Evolutionary conservation across 768 basidiomycete genomes (phyloP), one percentile per base, ranked within the genome.

Genomic region (Auriscalpium microsporum): DNA sequence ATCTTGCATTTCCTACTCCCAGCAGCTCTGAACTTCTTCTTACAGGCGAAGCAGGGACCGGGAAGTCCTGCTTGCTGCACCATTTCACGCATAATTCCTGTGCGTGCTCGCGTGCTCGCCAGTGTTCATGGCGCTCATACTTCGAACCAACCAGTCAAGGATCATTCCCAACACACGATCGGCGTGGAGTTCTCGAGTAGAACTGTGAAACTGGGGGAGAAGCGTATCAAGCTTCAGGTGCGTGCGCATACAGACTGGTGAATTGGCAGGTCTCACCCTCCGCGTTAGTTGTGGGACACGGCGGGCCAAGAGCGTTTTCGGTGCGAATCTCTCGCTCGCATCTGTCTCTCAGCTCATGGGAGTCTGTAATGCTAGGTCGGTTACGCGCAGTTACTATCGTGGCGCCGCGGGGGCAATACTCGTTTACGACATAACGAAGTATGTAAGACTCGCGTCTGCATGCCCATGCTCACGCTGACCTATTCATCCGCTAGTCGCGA

Each of bases 151-250:
- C n/a, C 64, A 96, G 94, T 94, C 79, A 95, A 94, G 73, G 87
- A 91, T 62, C 88, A 95, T 71, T 93, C 93, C 6, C 90, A 94
- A 72, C 96, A 98, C 69, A 98, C 96, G 13, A 98, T 99, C 56
- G 96, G 95, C 10, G 96, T 99, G 33, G 96, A 98, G 67, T 98
- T 99, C 68, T 93, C 93, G 16, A 95, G 93, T 67, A 78, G 94
- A 62, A 94, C 93, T 0, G 83, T 99, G 57, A 87, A 87, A 64
- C 78, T 98, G 21, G 94, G 90, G 51, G 94, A 96, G 76, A 91
- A 93, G 72, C 81, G 87, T 61, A 92, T 96, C 62, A 97, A 96
- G 70, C 79, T 97, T 40, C 95, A 97, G 83, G 94, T 93, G 47
- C 60, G 80, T 64, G 13, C 4, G 8, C 45, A 16, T 51, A 34